Conservation (phyloP, 805 yeast genomes). For the Starmerella vitae region DNA sequence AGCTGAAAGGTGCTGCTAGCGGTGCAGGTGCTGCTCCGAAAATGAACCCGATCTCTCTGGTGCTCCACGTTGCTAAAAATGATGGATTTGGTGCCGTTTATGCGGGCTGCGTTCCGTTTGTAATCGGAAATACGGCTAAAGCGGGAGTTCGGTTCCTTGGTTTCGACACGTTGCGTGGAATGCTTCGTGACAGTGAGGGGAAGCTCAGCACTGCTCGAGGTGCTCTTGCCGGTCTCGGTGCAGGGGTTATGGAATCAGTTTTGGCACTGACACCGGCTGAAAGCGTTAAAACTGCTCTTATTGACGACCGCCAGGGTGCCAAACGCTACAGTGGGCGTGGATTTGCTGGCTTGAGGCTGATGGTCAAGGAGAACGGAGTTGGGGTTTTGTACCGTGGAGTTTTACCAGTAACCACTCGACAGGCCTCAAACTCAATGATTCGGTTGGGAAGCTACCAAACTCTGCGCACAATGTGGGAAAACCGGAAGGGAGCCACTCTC, state of each 20-base stretch:
- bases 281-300: conserved; percentile 88
- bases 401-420: conserved; percentile 86
- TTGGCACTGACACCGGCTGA: conserved; percentile 95
- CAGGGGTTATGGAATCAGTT: conserved; percentile 83
- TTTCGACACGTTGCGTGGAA: conserved; percentile 69
- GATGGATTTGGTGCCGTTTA: conserved; percentile 74
- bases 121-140: conserved; percentile 88
- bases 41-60: conserved; percentile 63
- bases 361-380: conserved; percentile 66
- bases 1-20: conserved; percentile 31
- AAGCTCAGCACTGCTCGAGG: conserved; percentile 82
- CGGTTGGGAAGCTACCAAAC: conserved; percentile 86
- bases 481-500: conserved; percentile 40
- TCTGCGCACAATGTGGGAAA: conserved; percentile 40
- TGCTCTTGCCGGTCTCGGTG: conserved; percentile 93
- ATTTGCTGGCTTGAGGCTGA: conserved; percentile 46
- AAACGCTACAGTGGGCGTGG: conserved; percentile 48
- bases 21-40: conserved; percentile 3
- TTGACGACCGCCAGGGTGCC: conserved; percentile 73
- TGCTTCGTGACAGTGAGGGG: conserved; percentile 71
- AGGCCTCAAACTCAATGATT: conserved; percentile 91
- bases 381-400: conserved; percentile 79
- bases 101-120: conserved; percentile 94
- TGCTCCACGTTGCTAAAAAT: conserved; percentile 55
- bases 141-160: conserved; percentile 94